Percentiles rank a stretch among this genome's conserved stretches.
Evolutionary conservation across 2,329 filamentous ascomycete species (phyloP).

Genomic region (Pseudocercospora macadamiae): DNA sequence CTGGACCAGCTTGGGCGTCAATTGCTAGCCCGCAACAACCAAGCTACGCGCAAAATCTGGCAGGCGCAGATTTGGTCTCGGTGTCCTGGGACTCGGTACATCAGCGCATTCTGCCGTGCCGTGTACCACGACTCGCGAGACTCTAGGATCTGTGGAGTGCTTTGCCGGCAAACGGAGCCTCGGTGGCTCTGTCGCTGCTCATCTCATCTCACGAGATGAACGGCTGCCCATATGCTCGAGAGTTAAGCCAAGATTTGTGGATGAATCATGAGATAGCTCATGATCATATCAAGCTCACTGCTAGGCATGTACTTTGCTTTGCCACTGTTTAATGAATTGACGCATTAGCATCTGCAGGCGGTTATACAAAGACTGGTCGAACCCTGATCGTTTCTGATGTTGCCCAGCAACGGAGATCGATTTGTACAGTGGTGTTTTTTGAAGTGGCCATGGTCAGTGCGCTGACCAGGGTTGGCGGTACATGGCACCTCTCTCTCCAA

Average conservation of each 20-base stretch:
- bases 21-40: too few relatives aligned
- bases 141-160: neutral
- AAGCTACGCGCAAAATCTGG: neutral
- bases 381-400: neutral
- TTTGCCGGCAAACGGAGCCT: neutral
- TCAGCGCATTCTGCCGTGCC: neutral
- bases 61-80: too few relatives aligned
- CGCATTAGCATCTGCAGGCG: neutral
- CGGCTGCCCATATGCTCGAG: neutral
- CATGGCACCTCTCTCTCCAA: too few relatives aligned
- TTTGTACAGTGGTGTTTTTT: neutral
- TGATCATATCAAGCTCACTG: too few relatives aligned
- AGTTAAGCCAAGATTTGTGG: too few relatives aligned
- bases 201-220: neutral
- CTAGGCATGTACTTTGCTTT: too few relatives aligned
- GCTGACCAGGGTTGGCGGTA: too few relatives aligned
- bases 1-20: too few relatives aligned
- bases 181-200: neutral
- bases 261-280: too few relatives aligned
- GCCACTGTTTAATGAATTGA: too few relatives aligned
- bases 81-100: too few relatives aligned
- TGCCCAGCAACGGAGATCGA: neutral
- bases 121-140: neutral
- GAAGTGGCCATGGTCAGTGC: neutral
- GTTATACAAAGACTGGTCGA: neutral